Base-by-base conservation (phyloP, 2,329 filamentous ascomycete genomes). In the Epichloe bromicola region DNA sequence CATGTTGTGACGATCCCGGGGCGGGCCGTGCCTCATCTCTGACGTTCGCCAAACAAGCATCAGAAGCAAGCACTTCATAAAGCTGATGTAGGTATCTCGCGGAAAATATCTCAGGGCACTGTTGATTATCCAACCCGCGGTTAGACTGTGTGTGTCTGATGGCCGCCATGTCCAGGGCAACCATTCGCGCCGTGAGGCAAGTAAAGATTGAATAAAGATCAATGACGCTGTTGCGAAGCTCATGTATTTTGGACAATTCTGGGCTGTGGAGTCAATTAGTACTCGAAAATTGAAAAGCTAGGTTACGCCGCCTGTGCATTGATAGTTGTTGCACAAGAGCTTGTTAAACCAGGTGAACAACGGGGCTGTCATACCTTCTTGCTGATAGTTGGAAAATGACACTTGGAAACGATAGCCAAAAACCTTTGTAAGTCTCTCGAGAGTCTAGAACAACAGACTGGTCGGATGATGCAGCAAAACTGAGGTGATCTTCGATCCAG, bases 401-500 rank as follows among this genome's bases (percentile, higher is more conserved):
- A 0, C 75, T 72, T 1, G 79, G 76, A 26, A 83, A 67, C 3
- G 61, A 54, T 34, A 62, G 56, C 79, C 79, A 83, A 55, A 83
- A 75, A 3, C 65, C 59, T 36, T 61, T 66, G 52, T 80, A 65
- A 34, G 66, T 65, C 15, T 61, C 63, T 51, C 70, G 74, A 2
- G 72, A 71, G 26, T 72, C 65, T n/a, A 70, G 60, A 5, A 72
- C 66, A 3, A 59, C 57, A 11, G 65, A 60, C 23, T 63, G 59
- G 3, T 67, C 58, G 17, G 65, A 64, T 19, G 58, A 57, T 36
- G 58, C 60, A 37, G 69, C 67, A 56, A 69, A 74, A 20, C 54
- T 55, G 20, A 81, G 56, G 59, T 74, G 79, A 15, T 61, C 63
- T 7, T 71, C 67, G 23, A 81, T 67, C 78, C 78, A 83, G 5